Evolutionary conservation across 2,329 filamentous ascomycete species (phyloP).

Genomic region (Colletotrichum caudatum): DNA sequence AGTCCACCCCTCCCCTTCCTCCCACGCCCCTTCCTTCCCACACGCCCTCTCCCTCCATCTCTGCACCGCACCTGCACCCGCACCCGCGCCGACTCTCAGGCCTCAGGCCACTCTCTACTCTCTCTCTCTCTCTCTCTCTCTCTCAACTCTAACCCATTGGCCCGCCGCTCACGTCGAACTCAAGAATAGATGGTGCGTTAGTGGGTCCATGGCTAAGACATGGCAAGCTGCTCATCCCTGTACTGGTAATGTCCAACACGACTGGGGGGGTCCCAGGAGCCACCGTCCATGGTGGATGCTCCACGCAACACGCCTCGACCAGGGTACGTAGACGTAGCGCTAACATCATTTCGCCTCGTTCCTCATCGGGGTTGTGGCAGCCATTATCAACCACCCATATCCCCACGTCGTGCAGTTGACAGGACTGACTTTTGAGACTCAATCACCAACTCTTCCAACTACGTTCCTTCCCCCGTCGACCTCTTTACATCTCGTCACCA

Average conservation of each 20-base stretch:
- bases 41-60: conserved; percentile 10
- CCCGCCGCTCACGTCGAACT: conserved; percentile 45
- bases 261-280: conserved; percentile 44
- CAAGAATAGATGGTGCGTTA: conserved; percentile 61
- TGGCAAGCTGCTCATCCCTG: conserved; percentile 47
- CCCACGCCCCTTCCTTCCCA: conserved; percentile 45
- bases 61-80: conserved; percentile 14
- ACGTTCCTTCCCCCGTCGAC: conserved; percentile 54
- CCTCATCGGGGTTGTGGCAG: conserved; percentile 36
- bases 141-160: conserved; percentile 52
- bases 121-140: no score
- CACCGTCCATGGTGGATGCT: conserved; percentile 49
- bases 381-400: conserved; percentile 43
- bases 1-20: conserved; percentile 46
- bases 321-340: conserved; percentile 40
- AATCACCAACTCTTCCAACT: conserved; percentile 47
- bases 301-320: conserved; percentile 50
- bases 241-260: conserved; percentile 44
- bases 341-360: conserved; percentile 44
- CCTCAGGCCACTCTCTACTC: conserved; percentile 47
- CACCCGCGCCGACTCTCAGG: conserved; percentile 41
- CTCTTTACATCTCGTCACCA: conserved; percentile 44
- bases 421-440: conserved; percentile 8
- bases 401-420: conserved; percentile 38
- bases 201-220: conserved; percentile 46